Evolutionary conservation across 2,329 filamentous ascomycete species (phyloP).

Genomic region (Akanthomyces lecanii): DNA sequence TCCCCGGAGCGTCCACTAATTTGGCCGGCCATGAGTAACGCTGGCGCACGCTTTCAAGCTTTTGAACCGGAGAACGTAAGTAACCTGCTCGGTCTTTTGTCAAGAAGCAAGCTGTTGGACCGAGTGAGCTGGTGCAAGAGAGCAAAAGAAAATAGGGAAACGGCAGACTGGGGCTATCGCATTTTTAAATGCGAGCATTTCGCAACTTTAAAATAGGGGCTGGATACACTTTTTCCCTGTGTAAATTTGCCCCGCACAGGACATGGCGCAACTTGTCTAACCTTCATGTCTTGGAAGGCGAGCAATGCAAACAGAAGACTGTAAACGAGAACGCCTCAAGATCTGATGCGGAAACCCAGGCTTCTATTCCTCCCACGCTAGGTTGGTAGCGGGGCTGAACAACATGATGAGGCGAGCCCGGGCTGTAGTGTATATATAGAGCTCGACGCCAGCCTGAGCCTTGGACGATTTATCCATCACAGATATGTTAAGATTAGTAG

Average conservation of each 20-base stretch:
- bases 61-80: not conserved
- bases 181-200: constrained; percentile 1
- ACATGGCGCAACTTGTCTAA: not conserved
- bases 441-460: not conserved
- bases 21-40: not conserved
- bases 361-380: not conserved
- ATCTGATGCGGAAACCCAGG: not conserved
- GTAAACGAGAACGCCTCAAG: not conserved
- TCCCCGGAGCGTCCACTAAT: not conserved
- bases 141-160: not conserved
- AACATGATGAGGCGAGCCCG: not conserved
- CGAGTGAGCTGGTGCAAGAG: not conserved
- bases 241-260: not conserved
- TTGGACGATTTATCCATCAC: not conserved
- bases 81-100: not conserved
- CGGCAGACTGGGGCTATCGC: not conserved
- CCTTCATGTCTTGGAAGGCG: not conserved
- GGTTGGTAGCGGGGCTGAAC: no score
- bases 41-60: not conserved
- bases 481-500: not conserved
- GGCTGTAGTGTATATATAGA: not conserved
- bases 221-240: not conserved
- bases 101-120: not conserved
- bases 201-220: not conserved
- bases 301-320: not conserved